phyloP scores from a whole-genome alignment of 225 moss, liverwort and hornwort genomes.

The Pleurozium schreberi region DNA sequence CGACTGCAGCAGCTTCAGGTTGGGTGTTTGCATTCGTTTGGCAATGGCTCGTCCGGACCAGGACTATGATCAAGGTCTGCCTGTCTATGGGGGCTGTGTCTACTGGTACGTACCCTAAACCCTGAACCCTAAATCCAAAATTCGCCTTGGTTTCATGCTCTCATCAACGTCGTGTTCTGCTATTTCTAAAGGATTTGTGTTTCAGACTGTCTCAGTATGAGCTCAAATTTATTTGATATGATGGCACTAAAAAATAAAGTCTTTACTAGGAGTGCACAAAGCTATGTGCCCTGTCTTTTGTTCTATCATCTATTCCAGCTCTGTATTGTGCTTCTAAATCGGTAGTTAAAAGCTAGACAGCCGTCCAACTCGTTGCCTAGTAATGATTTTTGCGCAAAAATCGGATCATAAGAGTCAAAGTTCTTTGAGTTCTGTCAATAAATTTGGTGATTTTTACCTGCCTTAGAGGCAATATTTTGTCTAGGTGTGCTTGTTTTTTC shows the following conservation, averaged over 20 bases:
- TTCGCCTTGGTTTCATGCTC: background rate
- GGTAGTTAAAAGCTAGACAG: background rate
- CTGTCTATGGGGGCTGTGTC: constrained; percentile 36
- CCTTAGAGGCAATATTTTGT: background rate
- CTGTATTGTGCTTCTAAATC: background rate
- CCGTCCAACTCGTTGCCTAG: background rate
- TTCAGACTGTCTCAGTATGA: background rate
- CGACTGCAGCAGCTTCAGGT: constrained; percentile 34
- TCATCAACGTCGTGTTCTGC: background rate
- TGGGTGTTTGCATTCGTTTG: constrained; percentile 42
- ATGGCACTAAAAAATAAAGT: too few species aligned
- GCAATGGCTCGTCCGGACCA: constrained; percentile 18
- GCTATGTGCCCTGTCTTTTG: background rate
- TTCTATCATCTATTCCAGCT: background rate
- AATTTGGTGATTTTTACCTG: background rate
- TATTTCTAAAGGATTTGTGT: background rate
- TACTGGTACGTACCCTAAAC: constrained; percentile 14
- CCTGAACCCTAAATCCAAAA: background rate
- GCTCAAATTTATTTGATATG: background rate
- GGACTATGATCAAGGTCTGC: constrained; percentile 39
- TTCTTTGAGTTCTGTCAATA: background rate
- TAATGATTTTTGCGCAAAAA: background rate
- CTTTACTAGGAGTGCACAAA: background rate
- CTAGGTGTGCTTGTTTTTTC: background rate
- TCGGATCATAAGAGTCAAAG: background rate